Evolutionary conservation across 2,329 filamentous ascomycete species (phyloP).

Genomic region (Xylariaceae sp.): DNA sequence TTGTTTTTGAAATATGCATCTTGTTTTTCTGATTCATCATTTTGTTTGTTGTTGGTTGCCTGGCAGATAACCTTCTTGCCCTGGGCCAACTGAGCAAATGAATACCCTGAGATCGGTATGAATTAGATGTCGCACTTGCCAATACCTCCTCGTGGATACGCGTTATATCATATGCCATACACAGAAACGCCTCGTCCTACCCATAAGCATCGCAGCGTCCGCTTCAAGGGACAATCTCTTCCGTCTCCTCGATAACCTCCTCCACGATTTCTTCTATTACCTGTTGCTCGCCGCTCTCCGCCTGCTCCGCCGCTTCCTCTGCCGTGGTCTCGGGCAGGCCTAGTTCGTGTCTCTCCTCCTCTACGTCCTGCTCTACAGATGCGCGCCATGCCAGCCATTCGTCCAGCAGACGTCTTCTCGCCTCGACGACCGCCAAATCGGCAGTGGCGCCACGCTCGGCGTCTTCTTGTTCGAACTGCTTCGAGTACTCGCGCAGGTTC

Average conservation of each 20-base stretch:
- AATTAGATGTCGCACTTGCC: constrained; percentile 5
- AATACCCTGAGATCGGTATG: constrained; percentile 4
- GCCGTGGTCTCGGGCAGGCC: constrained; percentile 63
- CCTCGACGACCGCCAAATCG: constrained; percentile 89
- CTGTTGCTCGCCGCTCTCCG: constrained; percentile 61
- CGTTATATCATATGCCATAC: constrained; percentile 22
- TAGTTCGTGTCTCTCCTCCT: constrained; percentile 62
- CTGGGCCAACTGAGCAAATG: not conserved
- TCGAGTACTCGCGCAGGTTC: constrained; percentile 95
- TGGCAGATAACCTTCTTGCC: not conserved
- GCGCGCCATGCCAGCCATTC: constrained; percentile 88
- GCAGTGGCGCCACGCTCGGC: constrained; percentile 88
- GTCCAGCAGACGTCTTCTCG: constrained; percentile 70
- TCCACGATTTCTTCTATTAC: constrained; percentile 86
- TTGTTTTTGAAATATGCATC: not conserved
- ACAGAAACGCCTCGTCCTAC: constrained; percentile 22
- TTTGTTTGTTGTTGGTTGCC: not conserved
- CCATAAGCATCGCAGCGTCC: constrained; percentile 3
- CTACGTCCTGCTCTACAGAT: constrained; percentile 63
- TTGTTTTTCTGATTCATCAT: not conserved
- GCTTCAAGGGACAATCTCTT: constrained; percentile 58
- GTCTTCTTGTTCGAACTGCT: constrained; percentile 92
- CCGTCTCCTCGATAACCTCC: constrained; percentile 78
- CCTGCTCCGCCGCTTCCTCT: constrained; percentile 55
- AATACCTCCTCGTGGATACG: constrained; percentile 5